Conservation (phyloP, 1,284 basidiomycete genomes). For the Cryptococcus sp. region DNA sequence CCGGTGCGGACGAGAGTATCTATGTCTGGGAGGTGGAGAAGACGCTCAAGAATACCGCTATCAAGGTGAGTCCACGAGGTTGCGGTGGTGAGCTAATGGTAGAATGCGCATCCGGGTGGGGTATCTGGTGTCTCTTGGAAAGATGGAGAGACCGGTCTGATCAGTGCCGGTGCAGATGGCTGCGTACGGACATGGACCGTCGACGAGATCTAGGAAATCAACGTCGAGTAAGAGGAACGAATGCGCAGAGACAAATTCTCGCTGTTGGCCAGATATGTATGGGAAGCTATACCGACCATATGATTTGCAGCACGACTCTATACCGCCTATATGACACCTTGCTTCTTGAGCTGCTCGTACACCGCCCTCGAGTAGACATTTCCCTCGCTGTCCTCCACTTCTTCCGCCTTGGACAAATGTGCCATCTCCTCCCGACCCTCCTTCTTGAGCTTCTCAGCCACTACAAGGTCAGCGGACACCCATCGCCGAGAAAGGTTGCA, state of each 20-base stretch:
- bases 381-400: conserved; percentile 92
- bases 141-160: conserved; percentile 56
- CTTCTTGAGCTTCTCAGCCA: conserved; percentile 90
- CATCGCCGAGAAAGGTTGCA: conserved; percentile 18
- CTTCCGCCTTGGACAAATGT: conserved; percentile 88
- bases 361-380: conserved; percentile 67
- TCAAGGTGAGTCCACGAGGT: conserved; percentile 57
- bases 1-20: conserved; percentile 84
- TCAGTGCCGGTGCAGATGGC: conserved; percentile 76
- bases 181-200: conserved; percentile 65
- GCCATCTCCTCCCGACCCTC: conserved; percentile 88
- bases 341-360: conserved; percentile 45
- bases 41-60: conserved; percentile 69
- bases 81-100: neutral
- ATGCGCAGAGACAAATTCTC: too few relatives aligned
- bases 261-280: too few relatives aligned
- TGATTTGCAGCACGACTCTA: too few relatives aligned
- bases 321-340: conserved; percentile 41
- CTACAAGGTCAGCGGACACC: conserved; percentile 47
- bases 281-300: too few relatives aligned
- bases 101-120: conserved; percentile 74
- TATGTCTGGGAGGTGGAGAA: conserved; percentile 81
- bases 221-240: too few relatives aligned
- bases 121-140: conserved; percentile 74
- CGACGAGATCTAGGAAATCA: neutral